Evolutionary conservation across 148 eudicot species (phyloP), one percentile per base, ranked within the genome.

Genomic region (Vaccinium corymbosum): DNA sequence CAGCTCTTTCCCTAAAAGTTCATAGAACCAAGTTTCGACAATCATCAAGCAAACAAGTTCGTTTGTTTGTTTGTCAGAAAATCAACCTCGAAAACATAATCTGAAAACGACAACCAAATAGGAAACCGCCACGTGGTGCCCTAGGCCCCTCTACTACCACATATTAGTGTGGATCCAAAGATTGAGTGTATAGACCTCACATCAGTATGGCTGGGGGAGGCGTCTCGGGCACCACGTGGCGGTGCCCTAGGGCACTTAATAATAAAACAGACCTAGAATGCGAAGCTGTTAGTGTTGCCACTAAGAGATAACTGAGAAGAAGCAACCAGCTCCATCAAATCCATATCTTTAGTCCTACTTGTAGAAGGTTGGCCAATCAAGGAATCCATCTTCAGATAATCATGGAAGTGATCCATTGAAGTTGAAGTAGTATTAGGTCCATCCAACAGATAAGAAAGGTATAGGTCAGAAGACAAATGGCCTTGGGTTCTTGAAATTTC

Each of bases 321-420:
- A 6, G 86, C 84, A 77, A 90, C 77, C 92, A 93, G 88, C 90
- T 93, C 94, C 57, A 86, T 80, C 83, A 93, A 85, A 82, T 92
- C 96, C 93, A 91, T 87, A 48, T 93, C 96, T 81, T 82, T 89
- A 57, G 79, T 88, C 4, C 73, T 81, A 27, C 78, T 25, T 48
- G 80, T 14, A 56, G 50, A 46, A 59, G 79, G 75, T 20, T 29
- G 38, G 70, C 72, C 20, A 83, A 48, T 57, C 12, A 17, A 2
- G 17, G 46, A n/a, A n/a, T 56, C 85, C 87, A 82, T 74, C 32
- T 38, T 76, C 62, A 79, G 29, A 81, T 61, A 76, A 25, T 78
- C 75, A 71, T 75, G 71, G 29, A 52, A 78, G 29, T 64, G 76
- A n/a, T 70, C 74, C 17, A 35, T 27, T 74, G 78, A 78, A 55